Evolutionary conservation across 2,329 filamentous ascomycete genomes (phyloP), one percentile per base, ranked within the genome.

Genomic region (Cordyceps cicadae): DNA sequence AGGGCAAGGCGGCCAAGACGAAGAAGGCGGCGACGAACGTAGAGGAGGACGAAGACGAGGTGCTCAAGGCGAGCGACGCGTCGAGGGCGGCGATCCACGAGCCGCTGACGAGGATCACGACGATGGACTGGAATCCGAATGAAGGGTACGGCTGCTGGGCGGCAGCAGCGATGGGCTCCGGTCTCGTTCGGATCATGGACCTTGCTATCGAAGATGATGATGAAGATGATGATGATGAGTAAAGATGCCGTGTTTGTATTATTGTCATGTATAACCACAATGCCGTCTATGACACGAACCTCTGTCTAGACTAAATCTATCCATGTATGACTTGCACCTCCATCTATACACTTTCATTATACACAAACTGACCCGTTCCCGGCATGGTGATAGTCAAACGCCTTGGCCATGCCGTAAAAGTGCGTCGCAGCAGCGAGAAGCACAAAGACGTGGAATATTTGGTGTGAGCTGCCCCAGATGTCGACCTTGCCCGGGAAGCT

Each of bases 361-460:
- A 67, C 70, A 69, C 85, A 87, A 61, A 75, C 73, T 21, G 77
- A 79, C 15, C 80, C 82, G 71, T 80, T 75, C 43, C 79, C 74
- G 60, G 79, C 82, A 73, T 96, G 92, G 69, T 90, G 86, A 70
- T 89, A 87, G 74, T 96, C 90, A 75, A 97, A 96, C 4, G 92
- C 92, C 73, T 85, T 88, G 34, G 89, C 71, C 75, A 97, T 81
- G 54, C 90, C 92, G 57, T 86, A 86, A 62, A 97, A 77, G 77
- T 99, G 94, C 26, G 88, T 83, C 1, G 83, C 81, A 0, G 91
- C 93, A 0, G 94, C 94, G 63, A 92, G 73, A 17, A 97, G 79
- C 32, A 99, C 92, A 64, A 94, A 81, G 45, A 96, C 78, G 76
- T 99, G 94, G 73, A 99, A 99, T 65, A 99, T 88, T 76, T 99